Conservation (phyloP, 768 basidiomycete species). For the Lepiota brunneoincarnata region DNA sequence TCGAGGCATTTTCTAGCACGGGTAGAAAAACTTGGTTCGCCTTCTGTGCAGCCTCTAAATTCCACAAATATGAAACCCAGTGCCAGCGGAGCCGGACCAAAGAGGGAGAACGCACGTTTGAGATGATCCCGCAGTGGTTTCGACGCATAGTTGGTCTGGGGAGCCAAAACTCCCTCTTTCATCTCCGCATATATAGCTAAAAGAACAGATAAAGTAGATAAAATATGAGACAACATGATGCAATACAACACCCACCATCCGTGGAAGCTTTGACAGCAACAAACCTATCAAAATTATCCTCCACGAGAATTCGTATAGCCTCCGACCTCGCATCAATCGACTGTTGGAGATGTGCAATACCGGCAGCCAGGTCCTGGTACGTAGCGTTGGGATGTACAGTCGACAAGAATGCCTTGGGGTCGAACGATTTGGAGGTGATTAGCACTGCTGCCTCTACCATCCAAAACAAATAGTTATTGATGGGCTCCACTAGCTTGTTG, state of each 20-base stretch:
- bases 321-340: conserved; percentile 91
- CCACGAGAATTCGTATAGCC: conserved; percentile 92
- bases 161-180: conserved; percentile 81
- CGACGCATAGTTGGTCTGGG: conserved; percentile 78
- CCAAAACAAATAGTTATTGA: not conserved
- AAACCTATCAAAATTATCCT: conserved; percentile 97
- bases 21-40: conserved; percentile 96
- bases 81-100: conserved; percentile 2
- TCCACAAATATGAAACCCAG: not conserved
- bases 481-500: conserved; percentile 8
- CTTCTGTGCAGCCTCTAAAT: conserved; percentile 81
- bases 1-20: conserved; percentile 91
- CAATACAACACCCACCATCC: conserved; percentile 65
- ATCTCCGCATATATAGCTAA: conserved; percentile 89
- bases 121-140: conserved; percentile 79
- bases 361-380: conserved; percentile 84
- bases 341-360: conserved; percentile 68
- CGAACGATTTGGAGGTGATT: conserved; percentile 91
- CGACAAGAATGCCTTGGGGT: conserved; percentile 91
- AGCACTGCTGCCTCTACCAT: conserved; percentile 72
- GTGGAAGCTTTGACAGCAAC: conserved; percentile 96
- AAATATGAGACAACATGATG: conserved; percentile 1
- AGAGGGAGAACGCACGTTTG: conserved; percentile 65
- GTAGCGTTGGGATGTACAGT: conserved; percentile 92
- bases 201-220: conserved; percentile 8